Conservation (phyloP, 768 basidiomycete species). For the Trametes cinnabarina region DNA sequence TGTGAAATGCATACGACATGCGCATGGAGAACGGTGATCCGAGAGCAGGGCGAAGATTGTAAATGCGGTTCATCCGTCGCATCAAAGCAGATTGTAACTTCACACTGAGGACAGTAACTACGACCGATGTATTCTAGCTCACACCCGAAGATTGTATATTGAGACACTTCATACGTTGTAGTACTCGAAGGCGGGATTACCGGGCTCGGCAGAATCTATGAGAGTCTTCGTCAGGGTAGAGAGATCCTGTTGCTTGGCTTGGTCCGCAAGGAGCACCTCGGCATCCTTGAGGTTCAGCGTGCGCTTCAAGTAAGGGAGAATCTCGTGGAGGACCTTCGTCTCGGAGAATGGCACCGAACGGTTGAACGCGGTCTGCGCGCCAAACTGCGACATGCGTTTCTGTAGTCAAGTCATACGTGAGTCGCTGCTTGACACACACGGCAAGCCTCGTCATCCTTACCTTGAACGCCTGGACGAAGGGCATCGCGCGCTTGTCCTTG, state of each 20-base stretch:
- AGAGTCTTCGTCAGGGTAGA: constrained; percentile 64
- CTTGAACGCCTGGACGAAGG: constrained; percentile 92
- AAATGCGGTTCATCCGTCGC: background rate
- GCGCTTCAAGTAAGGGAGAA: constrained; percentile 79
- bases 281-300: constrained; percentile 69
- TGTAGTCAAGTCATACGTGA: constrained; percentile 31
- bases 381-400: constrained; percentile 82
- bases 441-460: constrained; percentile 44
- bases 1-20: too few species aligned
- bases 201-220: constrained; percentile 87
- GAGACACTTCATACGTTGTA: constrained; percentile 53
- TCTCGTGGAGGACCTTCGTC: constrained; percentile 61
- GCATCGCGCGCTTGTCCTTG: constrained; percentile 96
- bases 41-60: too few species aligned
- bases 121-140: constrained; percentile 13
- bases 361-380: constrained; percentile 75
- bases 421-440: background rate
- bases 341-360: constrained; percentile 85
- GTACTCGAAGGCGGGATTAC: constrained; percentile 83
- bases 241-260: constrained; percentile 54
- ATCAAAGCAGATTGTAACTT: constrained; percentile 3
- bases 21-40: too few species aligned
- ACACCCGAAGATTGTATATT: background rate
- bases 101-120: constrained; percentile 15
- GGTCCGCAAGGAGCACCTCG: constrained; percentile 67